Evolutionary conservation across 2,329 filamentous ascomycete genomes (phyloP).

Genomic region (Teratosphaeria pseudoeucalypti): DNA sequence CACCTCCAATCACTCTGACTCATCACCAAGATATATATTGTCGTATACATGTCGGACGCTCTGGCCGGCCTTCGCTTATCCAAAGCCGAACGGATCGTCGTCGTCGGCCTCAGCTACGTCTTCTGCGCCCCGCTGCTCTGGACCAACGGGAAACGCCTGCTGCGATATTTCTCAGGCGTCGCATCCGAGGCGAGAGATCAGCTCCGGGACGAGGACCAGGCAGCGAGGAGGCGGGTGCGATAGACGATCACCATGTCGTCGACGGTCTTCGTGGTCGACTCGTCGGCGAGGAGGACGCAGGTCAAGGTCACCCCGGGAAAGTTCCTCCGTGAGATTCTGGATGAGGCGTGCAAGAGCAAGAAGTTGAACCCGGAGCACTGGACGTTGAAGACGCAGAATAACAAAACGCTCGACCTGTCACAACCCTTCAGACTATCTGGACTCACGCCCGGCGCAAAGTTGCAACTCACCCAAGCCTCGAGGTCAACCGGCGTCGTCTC

Average conservation of each 20-base stretch:
- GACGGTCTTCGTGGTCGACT: slow-evolving; percentile 76
- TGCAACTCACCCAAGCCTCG: slow-evolving; percentile 81
- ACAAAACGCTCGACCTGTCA: slow-evolving; percentile 77
- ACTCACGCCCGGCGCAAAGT: slow-evolving; percentile 73
- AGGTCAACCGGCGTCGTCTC: slow-evolving; percentile 77
- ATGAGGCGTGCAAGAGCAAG: slow-evolving; percentile 79
- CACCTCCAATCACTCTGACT: neutral
- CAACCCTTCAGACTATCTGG: slow-evolving; percentile 74
- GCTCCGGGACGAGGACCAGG: slow-evolving; percentile 9
- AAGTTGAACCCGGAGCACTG: slow-evolving; percentile 62
- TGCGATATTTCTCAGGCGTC: slow-evolving; percentile 12
- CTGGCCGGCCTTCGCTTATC: slow-evolving; percentile 24
- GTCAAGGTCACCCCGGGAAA: slow-evolving; percentile 77
- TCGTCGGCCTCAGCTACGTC: slow-evolving; percentile 24
- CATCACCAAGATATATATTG: neutral
- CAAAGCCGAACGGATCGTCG: slow-evolving; percentile 23
- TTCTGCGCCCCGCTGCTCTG: slow-evolving; percentile 22
- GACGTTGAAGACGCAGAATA: slow-evolving; percentile 77
- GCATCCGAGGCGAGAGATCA: slow-evolving; percentile 11
- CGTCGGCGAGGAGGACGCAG: slow-evolving; percentile 63
- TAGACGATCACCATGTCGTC: slow-evolving; percentile 54
- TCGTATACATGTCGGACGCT: slow-evolving; percentile 5
- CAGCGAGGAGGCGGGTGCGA: slow-evolving; percentile 1
- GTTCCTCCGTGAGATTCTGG: slow-evolving; percentile 72
- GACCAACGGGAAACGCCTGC: slow-evolving; percentile 13